phyloP scores from a whole-genome alignment of 192 early-diverging fungal species.

The Hyaloraphidium curvatum region DNA sequence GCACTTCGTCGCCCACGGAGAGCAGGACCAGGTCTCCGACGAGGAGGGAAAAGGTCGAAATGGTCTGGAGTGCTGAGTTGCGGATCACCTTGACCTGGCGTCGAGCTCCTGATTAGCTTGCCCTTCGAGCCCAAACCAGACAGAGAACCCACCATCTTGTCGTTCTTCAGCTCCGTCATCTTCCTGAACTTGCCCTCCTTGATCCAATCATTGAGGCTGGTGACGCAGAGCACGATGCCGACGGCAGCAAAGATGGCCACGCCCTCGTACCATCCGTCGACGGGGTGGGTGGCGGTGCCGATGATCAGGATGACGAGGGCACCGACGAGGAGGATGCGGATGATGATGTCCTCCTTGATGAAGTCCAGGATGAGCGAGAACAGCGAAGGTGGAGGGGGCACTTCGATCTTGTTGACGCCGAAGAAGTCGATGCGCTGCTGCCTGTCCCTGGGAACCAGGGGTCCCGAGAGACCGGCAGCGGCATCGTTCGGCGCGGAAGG shows the following conservation, averaged over 20 bases:
- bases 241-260: conserved; percentile 35
- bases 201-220: conserved; percentile 35
- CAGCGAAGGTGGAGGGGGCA: conserved; percentile 32
- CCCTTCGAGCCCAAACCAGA: too few relatives aligned
- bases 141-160: too few relatives aligned
- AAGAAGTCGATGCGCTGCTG: conserved; percentile 16
- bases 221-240: conserved; percentile 31
- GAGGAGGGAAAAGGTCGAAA: conserved; percentile 31
- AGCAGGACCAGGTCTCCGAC: conserved; percentile 37
- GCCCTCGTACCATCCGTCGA: conserved; percentile 30
- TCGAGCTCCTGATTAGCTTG: too few relatives aligned
- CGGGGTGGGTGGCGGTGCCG: conserved; percentile 28
- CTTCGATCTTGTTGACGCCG: conserved; percentile 24
- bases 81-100: conserved; percentile 29
- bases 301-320: conserved; percentile 27
- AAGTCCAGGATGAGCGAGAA: conserved; percentile 29
- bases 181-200: conserved; percentile 43
- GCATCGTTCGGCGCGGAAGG: too few relatives aligned
- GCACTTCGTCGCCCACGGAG: conserved; percentile 31
- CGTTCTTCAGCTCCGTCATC: conserved; percentile 28
- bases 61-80: conserved; percentile 24
- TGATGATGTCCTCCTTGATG: conserved; percentile 36
- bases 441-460: too few relatives aligned
- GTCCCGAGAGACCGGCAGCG: too few relatives aligned
- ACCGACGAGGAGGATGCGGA: conserved; percentile 33